phyloP scores from a whole-genome alignment of 768 basidiomycete genomes.

The Mycena floridula region DNA sequence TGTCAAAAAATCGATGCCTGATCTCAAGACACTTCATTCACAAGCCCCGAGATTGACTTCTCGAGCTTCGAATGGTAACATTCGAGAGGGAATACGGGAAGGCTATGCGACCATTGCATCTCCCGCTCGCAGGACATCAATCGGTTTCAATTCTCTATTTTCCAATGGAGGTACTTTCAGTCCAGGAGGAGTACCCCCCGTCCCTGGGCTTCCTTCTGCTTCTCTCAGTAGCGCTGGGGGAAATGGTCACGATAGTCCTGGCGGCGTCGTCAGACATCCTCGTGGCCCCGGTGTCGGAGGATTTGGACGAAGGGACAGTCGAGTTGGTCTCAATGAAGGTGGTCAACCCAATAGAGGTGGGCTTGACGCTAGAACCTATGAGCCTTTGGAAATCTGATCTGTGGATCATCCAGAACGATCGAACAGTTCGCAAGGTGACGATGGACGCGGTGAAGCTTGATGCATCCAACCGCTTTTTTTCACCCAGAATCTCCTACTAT shows the following conservation, averaged over 20 bases:
- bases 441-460: slow-evolving; percentile 29
- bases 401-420: slow-evolving; percentile 27
- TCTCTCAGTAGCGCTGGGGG: slow-evolving; percentile 34
- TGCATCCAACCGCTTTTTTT: not conserved
- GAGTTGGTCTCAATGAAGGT: slow-evolving; percentile 39
- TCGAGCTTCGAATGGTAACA: slow-evolving; percentile 84
- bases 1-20: slow-evolving; percentile 98
- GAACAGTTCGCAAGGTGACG: slow-evolving; percentile 39
- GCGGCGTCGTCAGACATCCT: slow-evolving; percentile 76
- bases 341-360: slow-evolving; percentile 54
- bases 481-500: not conserved
- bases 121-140: slow-evolving; percentile 70
- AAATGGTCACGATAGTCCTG: slow-evolving; percentile 28
- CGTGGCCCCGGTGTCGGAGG: slow-evolving; percentile 76
- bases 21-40: slow-evolving; percentile 83
- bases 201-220: slow-evolving; percentile 66
- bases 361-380: slow-evolving; percentile 80
- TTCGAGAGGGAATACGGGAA: slow-evolving; percentile 76
- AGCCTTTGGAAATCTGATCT: slow-evolving; percentile 76
- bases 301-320: slow-evolving; percentile 65
- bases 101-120: slow-evolving; percentile 86
- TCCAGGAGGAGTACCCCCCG: slow-evolving; percentile 56
- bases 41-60: slow-evolving; percentile 74
- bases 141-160: slow-evolving; percentile 68
- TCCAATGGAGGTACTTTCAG: slow-evolving; percentile 44